Percentiles rank a stretch among this genome's conserved stretches.
These are phyloP conservation scores for Trichosporon sp. DNA, from an alignment of 1,284 basidiomycete genomes.

Conservation along the genomic window DNA sequence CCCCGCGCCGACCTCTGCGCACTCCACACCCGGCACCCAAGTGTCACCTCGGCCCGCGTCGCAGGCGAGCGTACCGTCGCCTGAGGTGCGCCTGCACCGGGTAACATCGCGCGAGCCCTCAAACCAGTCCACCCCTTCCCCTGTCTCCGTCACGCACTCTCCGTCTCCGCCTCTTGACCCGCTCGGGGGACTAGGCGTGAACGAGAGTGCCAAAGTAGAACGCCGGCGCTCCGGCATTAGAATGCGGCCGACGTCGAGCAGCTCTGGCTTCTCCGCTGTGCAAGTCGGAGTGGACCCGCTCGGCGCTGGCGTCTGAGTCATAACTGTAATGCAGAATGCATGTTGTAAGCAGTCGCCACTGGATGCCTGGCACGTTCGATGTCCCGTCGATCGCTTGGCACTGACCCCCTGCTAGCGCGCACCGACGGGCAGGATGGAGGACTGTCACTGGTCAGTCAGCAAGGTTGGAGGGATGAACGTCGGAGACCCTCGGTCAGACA, in stretches of 20 bases:
- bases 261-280: slow-evolving; percentile 14
- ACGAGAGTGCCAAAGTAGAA: slow-evolving; percentile 3
- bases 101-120: not conserved
- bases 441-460: not conserved
- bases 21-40: not conserved
- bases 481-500: slow-evolving; percentile 8
- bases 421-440: not conserved
- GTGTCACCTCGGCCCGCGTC: not conserved
- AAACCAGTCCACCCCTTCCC: not conserved
- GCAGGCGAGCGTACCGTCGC: not conserved
- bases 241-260: slow-evolving; percentile 14
- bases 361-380: not conserved
- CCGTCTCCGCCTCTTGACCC: slow-evolving; percentile 24
- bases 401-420: not conserved
- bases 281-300: slow-evolving; percentile 29
- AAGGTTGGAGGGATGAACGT: not conserved
- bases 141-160: not conserved
- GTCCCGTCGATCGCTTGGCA: not conserved
- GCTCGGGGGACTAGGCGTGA: slow-evolving; percentile 28
- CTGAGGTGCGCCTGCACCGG: not conserved
- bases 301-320: slow-evolving; percentile 17
- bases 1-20: not conserved
- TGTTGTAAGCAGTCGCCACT: not conserved
- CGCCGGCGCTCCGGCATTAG: slow-evolving; percentile 18
- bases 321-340: not conserved